Percentiles rank a stretch among this genome's conserved stretches.
Conservation (phyloP, 805 yeast genomes). For the Alloascoidea africana region DNA sequence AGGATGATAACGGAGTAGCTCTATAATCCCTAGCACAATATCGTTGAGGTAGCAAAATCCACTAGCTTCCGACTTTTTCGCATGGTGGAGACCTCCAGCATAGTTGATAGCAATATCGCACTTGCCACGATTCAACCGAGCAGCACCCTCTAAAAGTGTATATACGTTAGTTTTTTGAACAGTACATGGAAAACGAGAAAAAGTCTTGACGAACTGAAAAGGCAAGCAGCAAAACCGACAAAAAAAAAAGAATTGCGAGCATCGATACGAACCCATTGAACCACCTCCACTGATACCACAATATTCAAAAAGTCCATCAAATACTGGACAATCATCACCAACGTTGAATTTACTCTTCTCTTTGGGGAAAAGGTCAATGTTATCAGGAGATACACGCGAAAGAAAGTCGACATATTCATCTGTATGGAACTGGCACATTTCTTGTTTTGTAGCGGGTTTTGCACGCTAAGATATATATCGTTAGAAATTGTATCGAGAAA, state of each 20-base stretch:
- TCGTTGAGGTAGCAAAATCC: slow-evolving; percentile 90
- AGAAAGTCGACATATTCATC: slow-evolving; percentile 93
- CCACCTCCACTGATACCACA: slow-evolving; percentile 87
- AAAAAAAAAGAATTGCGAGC: too few relatives aligned
- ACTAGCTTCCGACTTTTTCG: slow-evolving; percentile 77
- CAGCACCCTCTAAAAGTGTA: slow-evolving; percentile 39
- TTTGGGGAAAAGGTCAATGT: slow-evolving; percentile 70
- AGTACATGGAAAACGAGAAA: not conserved
- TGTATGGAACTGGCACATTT: slow-evolving; percentile 96
- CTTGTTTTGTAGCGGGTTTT: slow-evolving; percentile 94
- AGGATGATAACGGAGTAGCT: slow-evolving; percentile 67
- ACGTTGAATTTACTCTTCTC: slow-evolving; percentile 89
- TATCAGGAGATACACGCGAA: slow-evolving; percentile 84
- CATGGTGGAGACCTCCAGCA: slow-evolving; percentile 91
- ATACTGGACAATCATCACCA: slow-evolving; percentile 93
- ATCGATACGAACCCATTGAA: slow-evolving; percentile 44
- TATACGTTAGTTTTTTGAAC: not conserved
- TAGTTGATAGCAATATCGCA: slow-evolving; percentile 89
- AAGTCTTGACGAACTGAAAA: too few relatives aligned
- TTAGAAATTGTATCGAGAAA: not conserved
- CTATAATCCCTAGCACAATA: slow-evolving; percentile 72
- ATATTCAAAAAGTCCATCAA: slow-evolving; percentile 89
- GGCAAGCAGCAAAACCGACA: too few relatives aligned
- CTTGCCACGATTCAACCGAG: slow-evolving; percentile 70
- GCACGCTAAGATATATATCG: slow-evolving; percentile 39